These are phyloP conservation scores for Neophaeococcomyces mojaviensis DNA, from an alignment of 2,329 filamentous ascomycete genomes.

Conservation along the genomic window DNA sequence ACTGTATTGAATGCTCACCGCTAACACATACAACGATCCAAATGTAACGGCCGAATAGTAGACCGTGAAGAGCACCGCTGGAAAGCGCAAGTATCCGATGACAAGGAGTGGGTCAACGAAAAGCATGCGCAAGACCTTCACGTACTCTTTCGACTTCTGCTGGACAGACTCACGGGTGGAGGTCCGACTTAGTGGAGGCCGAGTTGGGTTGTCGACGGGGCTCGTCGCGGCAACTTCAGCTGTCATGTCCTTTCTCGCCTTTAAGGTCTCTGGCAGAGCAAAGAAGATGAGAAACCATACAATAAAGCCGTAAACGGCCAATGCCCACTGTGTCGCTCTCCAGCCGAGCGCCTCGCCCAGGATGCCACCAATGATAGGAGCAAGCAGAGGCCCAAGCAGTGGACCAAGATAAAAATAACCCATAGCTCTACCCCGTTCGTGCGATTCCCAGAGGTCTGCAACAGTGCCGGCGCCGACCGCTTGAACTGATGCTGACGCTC, in stretches of 20 bases:
- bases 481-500: conserved; percentile 71
- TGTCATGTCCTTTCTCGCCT: conserved; percentile 25
- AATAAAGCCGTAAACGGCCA: conserved; percentile 57
- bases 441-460: conserved; percentile 69
- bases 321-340: conserved; percentile 72
- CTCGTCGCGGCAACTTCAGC: conserved; percentile 24
- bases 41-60: conserved; percentile 70
- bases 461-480: conserved; percentile 78
- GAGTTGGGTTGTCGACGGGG: conserved; percentile 16
- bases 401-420: conserved; percentile 75
- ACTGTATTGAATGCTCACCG: conserved; percentile 65
- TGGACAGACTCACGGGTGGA: conserved; percentile 57
- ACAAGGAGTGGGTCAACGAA: conserved; percentile 67
- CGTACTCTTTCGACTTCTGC: conserved; percentile 47
- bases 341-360: conserved; percentile 64
- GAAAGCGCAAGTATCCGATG: conserved; percentile 64
- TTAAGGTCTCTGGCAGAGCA: conserved; percentile 38
- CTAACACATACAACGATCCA: conserved; percentile 66
- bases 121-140: conserved; percentile 49
- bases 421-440: conserved; percentile 71
- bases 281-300: conserved; percentile 35
- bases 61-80: conserved; percentile 65
- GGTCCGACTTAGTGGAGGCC: conserved; percentile 41
- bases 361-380: conserved; percentile 68
- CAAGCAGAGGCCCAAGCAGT: conserved; percentile 63